Base-by-base conservation (phyloP, 2,329 filamentous ascomycete genomes). In the Fusarium neocosmosporiellum region DNA sequence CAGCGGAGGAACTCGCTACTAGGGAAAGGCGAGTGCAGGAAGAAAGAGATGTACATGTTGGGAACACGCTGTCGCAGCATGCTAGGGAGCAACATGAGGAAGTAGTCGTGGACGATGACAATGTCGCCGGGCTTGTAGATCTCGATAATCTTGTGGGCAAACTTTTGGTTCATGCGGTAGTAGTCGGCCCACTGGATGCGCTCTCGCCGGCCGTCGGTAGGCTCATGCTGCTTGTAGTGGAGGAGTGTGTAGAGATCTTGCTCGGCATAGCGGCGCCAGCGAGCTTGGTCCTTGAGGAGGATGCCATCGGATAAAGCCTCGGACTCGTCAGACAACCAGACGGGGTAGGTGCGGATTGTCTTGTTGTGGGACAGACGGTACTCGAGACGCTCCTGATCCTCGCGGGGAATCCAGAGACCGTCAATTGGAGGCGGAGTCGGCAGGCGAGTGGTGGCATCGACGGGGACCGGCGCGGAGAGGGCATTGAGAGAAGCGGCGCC, bases 1-100 rank as follows among this genome's bases (percentile, higher is more conserved):
- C 95, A 98, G 55, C 95, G 91, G 80, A 98, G 90, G 80, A 97
- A 98, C 83, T 98, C 96, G 86, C 94, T 97, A 83, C 95, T 98
- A 36, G 96, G 96, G 83, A 98, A 98, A 0, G 96, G 96, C 53
- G 94, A 92, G 82, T 98, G 96, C 54, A 98, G 87, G 85, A 94
- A 98, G 86, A 98, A 98, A 62, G 94, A 93, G 79, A 98, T 95
- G 84, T 97, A 97, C 83, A 97, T 94, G 81, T 95, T 94, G 5
- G 95, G 94, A 20, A 95, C 87, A 46, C 93, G 90, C 81, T 98
- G 95, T 55, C 96, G 92, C 67, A 98, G 86, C 85, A 98, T 91
- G 83, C 91, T 95, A 3, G 96, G 96, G 5, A 98, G 89, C 27
- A 98, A 87, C 81, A 98, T 91, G 55, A 98, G 89, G 80, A 98